phyloP scores from a whole-genome alignment of 2,329 filamentous ascomycete genomes.

The Trichoderma aggressivum region DNA sequence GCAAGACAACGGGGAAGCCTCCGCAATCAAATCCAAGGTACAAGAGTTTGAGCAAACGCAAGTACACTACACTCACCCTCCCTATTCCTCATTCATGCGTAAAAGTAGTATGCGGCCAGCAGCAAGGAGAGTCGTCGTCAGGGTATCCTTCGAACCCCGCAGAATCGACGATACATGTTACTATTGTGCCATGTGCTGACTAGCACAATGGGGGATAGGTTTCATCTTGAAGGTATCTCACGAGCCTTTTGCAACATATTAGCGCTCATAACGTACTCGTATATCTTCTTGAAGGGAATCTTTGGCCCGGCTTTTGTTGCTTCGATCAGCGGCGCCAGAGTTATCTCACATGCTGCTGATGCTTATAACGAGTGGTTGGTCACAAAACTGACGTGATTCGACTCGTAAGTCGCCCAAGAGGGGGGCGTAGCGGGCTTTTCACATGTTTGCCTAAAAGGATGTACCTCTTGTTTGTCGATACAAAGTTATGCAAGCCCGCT shows the following conservation, averaged over 20 bases:
- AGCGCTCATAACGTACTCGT: background rate
- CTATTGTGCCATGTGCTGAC: background rate
- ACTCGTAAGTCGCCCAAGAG: background rate
- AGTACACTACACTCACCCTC: conserved; percentile 16
- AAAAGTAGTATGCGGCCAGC: background rate
- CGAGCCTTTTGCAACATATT: background rate
- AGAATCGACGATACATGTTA: background rate
- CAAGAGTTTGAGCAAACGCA: background rate
- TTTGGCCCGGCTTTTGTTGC: background rate
- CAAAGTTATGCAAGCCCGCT: background rate
- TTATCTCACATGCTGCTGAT: conserved; percentile 10
- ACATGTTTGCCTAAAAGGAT: background rate
- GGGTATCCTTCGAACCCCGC: background rate
- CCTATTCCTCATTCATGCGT: background rate
- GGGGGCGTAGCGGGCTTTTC: background rate
- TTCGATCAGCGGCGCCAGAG: conserved; percentile 7
- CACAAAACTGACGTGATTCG: conserved; percentile 1
- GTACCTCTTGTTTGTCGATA: background rate
- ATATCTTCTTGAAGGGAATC: background rate
- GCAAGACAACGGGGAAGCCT: background rate
- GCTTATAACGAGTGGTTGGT: background rate
- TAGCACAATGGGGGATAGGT: background rate
- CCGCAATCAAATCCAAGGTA: background rate
- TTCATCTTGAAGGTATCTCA: background rate
- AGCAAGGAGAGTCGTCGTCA: background rate